phyloP scores from a whole-genome alignment of 2,329 filamentous ascomycete genomes.

The Tolypocladium tropicale region DNA sequence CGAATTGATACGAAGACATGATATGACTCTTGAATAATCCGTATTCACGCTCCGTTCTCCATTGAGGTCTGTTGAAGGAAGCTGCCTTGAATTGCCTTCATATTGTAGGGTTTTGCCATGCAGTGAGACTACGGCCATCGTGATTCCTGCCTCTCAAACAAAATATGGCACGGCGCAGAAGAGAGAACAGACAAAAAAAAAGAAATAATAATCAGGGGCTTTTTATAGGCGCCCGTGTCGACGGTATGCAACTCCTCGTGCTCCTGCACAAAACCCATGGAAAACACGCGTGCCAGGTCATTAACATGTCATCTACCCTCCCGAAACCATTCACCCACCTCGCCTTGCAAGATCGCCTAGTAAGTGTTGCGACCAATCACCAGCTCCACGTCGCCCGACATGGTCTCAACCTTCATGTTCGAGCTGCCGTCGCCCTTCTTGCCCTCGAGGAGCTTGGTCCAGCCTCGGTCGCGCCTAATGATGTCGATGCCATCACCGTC shows the following conservation, averaged over 20 bases:
- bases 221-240: neutral
- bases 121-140: neutral
- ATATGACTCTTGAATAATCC: neutral
- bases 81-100: too few relatives aligned
- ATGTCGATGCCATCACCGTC: conserved; percentile 33
- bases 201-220: neutral
- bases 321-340: neutral
- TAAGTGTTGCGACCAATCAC: conserved; percentile 10
- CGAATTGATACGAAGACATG: neutral
- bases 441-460: conserved; percentile 22
- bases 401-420: conserved; percentile 16
- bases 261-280: neutral
- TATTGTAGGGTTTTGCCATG: neutral
- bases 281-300: neutral
- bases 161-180: neutral
- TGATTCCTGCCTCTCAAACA: neutral
- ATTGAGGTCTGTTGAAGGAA: neutral
- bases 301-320: neutral
- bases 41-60: neutral
- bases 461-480: conserved; percentile 19
- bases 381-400: conserved; percentile 19
- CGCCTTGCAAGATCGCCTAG: neutral
- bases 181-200: neutral
- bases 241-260: neutral
- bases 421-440: conserved; percentile 31